Conservation (phyloP, 192 early-diverging fungal genomes). For the Coemansia sp. region DNA sequence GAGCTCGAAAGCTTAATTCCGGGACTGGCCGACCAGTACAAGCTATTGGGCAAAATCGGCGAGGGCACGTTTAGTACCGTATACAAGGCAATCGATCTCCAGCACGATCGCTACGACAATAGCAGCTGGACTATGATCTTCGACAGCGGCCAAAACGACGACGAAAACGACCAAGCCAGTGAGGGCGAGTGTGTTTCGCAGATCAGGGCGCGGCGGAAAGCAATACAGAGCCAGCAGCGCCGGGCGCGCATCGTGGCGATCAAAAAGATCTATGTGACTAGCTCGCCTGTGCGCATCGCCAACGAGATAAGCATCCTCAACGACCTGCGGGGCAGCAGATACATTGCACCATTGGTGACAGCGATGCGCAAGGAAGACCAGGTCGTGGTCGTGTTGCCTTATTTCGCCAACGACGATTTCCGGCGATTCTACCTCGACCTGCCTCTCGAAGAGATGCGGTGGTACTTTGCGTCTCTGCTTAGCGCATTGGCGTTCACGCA, state of each 20-base stretch:
- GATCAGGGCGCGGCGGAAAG: constrained; percentile 3
- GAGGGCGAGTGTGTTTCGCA: background rate
- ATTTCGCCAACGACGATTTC: constrained; percentile 81
- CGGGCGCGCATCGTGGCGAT: constrained; percentile 65
- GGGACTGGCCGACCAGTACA: constrained; percentile 58
- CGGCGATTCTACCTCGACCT: constrained; percentile 63
- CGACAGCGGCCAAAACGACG: constrained; percentile 8
- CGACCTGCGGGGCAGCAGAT: constrained; percentile 65
- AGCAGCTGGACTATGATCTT: constrained; percentile 58
- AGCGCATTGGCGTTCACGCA: constrained; percentile 73
- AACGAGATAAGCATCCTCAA: constrained; percentile 80
- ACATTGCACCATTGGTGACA: constrained; percentile 75
- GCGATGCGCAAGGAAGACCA: constrained; percentile 77
- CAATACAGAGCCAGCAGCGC: constrained; percentile 3
- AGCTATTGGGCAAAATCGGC: constrained; percentile 74
- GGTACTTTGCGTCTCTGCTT: constrained; percentile 74
- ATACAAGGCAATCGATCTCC: constrained; percentile 82
- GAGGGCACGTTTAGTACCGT: constrained; percentile 92
- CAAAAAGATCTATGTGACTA: constrained; percentile 84
- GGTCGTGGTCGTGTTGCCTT: constrained; percentile 79
- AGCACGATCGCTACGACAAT: constrained; percentile 72
- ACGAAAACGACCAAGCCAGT: constrained; percentile 2
- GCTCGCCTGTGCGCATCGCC: constrained; percentile 72
- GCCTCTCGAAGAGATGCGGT: constrained; percentile 64
- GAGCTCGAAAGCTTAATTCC: constrained; percentile 61